phyloP scores from a whole-genome alignment of 768 basidiomycete species.

The Fistulinella prunicolor region DNA sequence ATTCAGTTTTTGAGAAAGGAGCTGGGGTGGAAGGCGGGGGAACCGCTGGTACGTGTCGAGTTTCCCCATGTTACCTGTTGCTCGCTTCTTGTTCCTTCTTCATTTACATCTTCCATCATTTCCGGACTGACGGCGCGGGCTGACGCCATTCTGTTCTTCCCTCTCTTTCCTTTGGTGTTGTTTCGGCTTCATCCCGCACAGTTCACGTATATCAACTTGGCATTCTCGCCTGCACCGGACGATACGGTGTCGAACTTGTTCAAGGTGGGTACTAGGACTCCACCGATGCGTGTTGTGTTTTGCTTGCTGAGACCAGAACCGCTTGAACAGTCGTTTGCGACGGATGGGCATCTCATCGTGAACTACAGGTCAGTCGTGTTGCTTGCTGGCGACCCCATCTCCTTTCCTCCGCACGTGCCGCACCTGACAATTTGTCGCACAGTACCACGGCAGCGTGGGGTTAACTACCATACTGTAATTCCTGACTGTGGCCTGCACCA shows the following conservation, averaged over 20 bases:
- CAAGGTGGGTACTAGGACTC: conserved; percentile 43
- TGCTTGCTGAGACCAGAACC: not conserved
- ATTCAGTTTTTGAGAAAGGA: conserved; percentile 91
- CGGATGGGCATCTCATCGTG: conserved; percentile 86
- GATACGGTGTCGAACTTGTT: conserved; percentile 70
- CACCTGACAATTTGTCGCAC: conserved; percentile 3
- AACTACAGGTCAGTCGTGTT: conserved; percentile 83
- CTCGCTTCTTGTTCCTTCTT: too few species aligned
- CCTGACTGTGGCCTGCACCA: too few species aligned
- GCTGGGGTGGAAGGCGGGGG: conserved; percentile 80
- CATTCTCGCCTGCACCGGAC: conserved; percentile 75
- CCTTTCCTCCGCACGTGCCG: not conserved
- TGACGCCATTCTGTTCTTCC: too few species aligned
- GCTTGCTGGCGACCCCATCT: too few species aligned
- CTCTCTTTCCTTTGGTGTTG: too few species aligned
- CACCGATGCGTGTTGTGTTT: not conserved
- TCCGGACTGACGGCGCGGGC: not conserved
- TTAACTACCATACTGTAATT: too few species aligned
- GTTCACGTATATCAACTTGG: conserved; percentile 79
- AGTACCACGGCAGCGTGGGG: conserved; percentile 69
- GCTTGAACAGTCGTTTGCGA: conserved; percentile 66
- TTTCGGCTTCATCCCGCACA: too few species aligned
- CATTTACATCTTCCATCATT: not conserved
- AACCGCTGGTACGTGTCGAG: conserved; percentile 77
- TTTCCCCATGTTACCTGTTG: too few species aligned